These are phyloP conservation scores for Diaporthe australafricana DNA, from an alignment of 2,329 filamentous ascomycete genomes.

Conservation along the genomic window DNA sequence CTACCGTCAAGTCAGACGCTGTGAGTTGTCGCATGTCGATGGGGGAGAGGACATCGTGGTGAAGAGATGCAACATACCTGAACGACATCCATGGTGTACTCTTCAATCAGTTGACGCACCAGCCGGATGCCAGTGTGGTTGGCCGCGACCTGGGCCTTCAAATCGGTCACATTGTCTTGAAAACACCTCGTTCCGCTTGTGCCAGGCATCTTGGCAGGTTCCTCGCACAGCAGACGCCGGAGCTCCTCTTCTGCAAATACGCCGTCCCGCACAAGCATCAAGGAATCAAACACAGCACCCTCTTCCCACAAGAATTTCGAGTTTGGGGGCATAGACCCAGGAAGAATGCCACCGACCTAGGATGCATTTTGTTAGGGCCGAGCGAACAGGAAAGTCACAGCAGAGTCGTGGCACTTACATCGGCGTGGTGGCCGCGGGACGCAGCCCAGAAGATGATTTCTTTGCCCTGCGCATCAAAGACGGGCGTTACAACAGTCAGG, in stretches of 20 bases:
- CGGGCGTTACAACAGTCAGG: slow-evolving; percentile 53
- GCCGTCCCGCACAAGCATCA: slow-evolving; percentile 51
- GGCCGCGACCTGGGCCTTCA: slow-evolving; percentile 56
- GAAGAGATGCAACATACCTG: slow-evolving; percentile 38
- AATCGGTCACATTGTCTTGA: slow-evolving; percentile 56
- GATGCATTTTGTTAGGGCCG: not conserved
- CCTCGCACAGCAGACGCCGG: slow-evolving; percentile 4
- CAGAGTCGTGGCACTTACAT: slow-evolving; percentile 31
- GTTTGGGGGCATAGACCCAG: slow-evolving; percentile 54
- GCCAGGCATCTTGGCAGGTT: slow-evolving; percentile 41
- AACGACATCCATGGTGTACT: slow-evolving; percentile 47
- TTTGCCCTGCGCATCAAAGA: slow-evolving; percentile 44
- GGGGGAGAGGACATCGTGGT: not conserved
- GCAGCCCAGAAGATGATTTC: slow-evolving; percentile 52
- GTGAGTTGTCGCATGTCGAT: not conserved
- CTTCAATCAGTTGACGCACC: slow-evolving; percentile 48
- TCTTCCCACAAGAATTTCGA: slow-evolving; percentile 56
- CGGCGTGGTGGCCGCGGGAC: slow-evolving; percentile 52
- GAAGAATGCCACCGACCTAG: slow-evolving; percentile 23
- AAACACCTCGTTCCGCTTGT: slow-evolving; percentile 50
- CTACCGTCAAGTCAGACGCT: not conserved
- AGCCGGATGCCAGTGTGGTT: slow-evolving; percentile 53
- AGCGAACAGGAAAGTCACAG: fast-evolving
- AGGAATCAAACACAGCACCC: slow-evolving; percentile 52
- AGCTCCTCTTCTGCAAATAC: slow-evolving; percentile 48